A percentile compares a stretch with the other conserved stretches of the same genome.
Evolutionary conservation across 1,284 basidiomycete genomes (phyloP).

Genomic region (Sphagnurus paluster): DNA sequence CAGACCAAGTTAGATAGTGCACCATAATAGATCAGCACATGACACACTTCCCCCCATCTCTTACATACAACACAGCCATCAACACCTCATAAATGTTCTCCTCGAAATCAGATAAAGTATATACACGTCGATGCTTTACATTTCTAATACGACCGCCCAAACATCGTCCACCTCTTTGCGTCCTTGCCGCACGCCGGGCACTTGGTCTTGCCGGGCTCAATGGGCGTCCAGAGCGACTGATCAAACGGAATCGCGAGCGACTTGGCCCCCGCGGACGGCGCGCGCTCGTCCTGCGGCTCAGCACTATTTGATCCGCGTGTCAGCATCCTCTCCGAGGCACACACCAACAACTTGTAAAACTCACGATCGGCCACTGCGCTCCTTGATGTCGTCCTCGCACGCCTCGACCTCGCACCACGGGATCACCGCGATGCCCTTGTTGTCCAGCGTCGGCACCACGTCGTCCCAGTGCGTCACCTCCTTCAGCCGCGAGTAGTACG

Average conservation of each 20-base stretch:
- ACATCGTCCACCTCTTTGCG: constrained; percentile 92
- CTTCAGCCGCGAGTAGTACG: constrained; percentile 76
- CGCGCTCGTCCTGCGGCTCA: constrained; percentile 89
- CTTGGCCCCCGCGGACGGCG: constrained; percentile 98
- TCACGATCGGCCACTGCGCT: constrained; percentile 83
- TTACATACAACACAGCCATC: too few relatives aligned
- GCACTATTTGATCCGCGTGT: constrained; percentile 44
- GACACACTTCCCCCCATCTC: constrained; percentile 13
- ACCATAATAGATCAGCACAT: constrained; percentile 22
- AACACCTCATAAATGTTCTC: constrained; percentile 5
- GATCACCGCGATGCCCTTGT: constrained; percentile 86
- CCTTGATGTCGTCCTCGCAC: constrained; percentile 99
- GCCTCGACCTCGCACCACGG: constrained; percentile 96
- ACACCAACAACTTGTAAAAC: constrained; percentile 28
- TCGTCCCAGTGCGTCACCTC: constrained; percentile 88
- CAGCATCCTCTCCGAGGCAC: constrained; percentile 9
- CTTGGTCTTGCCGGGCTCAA: constrained; percentile 79
- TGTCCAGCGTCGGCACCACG: constrained; percentile 87
- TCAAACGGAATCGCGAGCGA: constrained; percentile 97
- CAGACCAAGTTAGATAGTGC: too few relatives aligned
- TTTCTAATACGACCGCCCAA: constrained; percentile 77
- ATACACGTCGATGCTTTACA: not conserved
- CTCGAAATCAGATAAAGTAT: constrained; percentile 6
- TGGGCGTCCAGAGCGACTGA: constrained; percentile 77
- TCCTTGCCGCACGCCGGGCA: constrained; percentile 84